Base-by-base conservation (phyloP, 352 stramenopile species). In the Globisporangium acanthophoron region DNA sequence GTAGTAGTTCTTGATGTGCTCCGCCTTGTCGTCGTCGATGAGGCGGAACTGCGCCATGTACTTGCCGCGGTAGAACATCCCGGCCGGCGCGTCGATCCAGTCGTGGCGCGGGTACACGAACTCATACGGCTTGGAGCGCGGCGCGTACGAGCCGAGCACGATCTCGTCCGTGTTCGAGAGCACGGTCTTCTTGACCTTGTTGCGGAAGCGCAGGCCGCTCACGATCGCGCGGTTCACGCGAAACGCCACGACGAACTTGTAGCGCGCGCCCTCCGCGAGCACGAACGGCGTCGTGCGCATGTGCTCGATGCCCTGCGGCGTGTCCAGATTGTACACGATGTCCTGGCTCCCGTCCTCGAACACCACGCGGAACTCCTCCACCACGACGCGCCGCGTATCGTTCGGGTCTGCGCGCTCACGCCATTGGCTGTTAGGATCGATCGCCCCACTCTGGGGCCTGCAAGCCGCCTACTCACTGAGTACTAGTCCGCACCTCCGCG, bases 181-280 rank as follows among this genome's bases (percentile, higher is more conserved):
- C 33, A 95, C 73, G 18, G 81, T 87, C 67, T 92, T 94, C 55
- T 88, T 92, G 48, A 90, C 79, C 62, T 93, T 92, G 65, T 95
- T 95, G 47, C 71, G 69, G 69, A 95, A 96, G 43, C 84, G 84
- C 40, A 96, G 56, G 2, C 87, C 86, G 46, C 80, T 91, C 39
- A 96, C 80, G 57, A 96, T 96, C 13, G 80, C 64, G 20, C 81
- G 78, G 54, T 96, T 94, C 47, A 96, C 86, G 45, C 85, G 80
- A 58, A 96, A 96, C 18, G 65, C 69, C 57, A 96, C 89, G 4
- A 59, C 71, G 50, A 96, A 96, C 43, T 90, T 90, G 69, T 94
- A 96, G 16, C 75, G 85, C 21, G 61, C 74, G 20, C 83, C 85
- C 68, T 96, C 86, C 21, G 76, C 61, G 61, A 96, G 80, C 7